Conservation (phyloP, 768 basidiomycete species). For the Suillus paluster region DNA sequence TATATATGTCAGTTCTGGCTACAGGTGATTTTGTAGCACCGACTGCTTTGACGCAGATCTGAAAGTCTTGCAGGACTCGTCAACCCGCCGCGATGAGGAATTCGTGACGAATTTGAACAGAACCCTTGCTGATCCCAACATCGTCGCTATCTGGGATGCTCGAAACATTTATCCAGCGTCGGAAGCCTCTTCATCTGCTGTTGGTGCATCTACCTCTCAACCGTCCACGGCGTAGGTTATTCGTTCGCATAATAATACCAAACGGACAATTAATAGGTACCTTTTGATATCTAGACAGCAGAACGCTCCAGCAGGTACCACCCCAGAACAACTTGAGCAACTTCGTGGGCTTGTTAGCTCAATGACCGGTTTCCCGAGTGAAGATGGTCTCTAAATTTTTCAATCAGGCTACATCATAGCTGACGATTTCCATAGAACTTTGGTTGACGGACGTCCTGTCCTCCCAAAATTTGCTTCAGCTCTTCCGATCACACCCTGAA, state of each 20-base stretch:
- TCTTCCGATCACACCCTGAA: constrained; percentile 72
- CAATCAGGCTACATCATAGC: constrained; percentile 8
- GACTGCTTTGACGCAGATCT: constrained; percentile 5
- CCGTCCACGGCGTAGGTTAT: constrained; percentile 33
- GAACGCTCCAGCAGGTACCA: constrained; percentile 24
- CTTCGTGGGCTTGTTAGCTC: constrained; percentile 58
- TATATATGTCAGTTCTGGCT: constrained; percentile 71
- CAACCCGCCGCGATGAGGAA: constrained; percentile 68
- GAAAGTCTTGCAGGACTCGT: constrained; percentile 57
- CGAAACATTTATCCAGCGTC: constrained; percentile 44
- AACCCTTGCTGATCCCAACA: constrained; percentile 68
- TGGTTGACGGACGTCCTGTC: constrained; percentile 79
- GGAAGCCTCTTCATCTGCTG: constrained; percentile 45
- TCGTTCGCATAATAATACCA: neutral
- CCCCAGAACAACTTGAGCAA: constrained; percentile 70
- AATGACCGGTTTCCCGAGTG: constrained; percentile 40
- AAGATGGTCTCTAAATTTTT: constrained; percentile 10
- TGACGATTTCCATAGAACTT: constrained; percentile 39
- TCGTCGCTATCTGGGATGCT: constrained; percentile 60
- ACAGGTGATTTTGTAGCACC: constrained; percentile 57
- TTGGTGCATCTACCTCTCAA: constrained; percentile 34
- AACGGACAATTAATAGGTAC: neutral
- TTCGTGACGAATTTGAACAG: constrained; percentile 75
- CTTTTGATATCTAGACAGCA: neutral
- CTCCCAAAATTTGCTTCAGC: constrained; percentile 67